These are phyloP conservation scores for Echites panduratus DNA, from an alignment of 257 asterid genomes.

Conservation along the genomic window DNA sequence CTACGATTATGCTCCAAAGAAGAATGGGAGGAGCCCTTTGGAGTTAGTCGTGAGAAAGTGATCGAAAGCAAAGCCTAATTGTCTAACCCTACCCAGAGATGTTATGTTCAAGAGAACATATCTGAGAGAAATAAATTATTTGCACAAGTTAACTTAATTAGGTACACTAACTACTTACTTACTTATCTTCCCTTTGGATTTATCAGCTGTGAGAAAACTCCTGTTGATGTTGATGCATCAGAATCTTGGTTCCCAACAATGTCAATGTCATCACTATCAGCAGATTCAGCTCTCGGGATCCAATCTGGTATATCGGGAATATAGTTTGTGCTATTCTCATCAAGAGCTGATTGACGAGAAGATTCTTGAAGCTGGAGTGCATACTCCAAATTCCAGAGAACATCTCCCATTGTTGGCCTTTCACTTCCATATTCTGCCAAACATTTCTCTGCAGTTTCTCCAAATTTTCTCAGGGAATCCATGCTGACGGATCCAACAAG, in stretches of 20 bases:
- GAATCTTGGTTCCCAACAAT: conserved; percentile 19
- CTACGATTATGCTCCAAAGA: not conserved
- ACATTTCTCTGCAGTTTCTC: conserved; percentile 22
- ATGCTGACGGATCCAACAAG: conserved; percentile 9
- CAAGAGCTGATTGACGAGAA: conserved; percentile 14
- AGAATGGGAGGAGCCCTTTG: not conserved
- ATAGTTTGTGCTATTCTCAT: conserved; percentile 14
- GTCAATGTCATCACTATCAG: conserved; percentile 8
- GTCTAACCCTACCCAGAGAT: not conserved
- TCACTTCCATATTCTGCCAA: conserved; percentile 20
- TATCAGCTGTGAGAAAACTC: conserved; percentile 23
- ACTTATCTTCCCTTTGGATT: conserved; percentile 26
- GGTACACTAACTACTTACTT: not conserved
- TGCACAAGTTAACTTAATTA: not conserved
- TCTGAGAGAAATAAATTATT: not conserved
- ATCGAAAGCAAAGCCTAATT: not conserved
- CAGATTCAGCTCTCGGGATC: conserved; percentile 15
- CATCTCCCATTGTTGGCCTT: conserved; percentile 23
- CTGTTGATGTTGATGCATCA: conserved; percentile 24
- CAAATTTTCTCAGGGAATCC: conserved; percentile 17
- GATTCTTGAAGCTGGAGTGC: conserved; percentile 18
- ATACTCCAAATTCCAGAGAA: conserved; percentile 23
- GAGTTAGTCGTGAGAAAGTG: not conserved
- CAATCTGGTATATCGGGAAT: conserved; percentile 23
- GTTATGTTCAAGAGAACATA: not conserved